Evolutionary conservation across 495 filamentous ascomycete species (phyloP), one percentile per base, ranked within the genome.

Genomic region (Penicillium mononematosum): DNA sequence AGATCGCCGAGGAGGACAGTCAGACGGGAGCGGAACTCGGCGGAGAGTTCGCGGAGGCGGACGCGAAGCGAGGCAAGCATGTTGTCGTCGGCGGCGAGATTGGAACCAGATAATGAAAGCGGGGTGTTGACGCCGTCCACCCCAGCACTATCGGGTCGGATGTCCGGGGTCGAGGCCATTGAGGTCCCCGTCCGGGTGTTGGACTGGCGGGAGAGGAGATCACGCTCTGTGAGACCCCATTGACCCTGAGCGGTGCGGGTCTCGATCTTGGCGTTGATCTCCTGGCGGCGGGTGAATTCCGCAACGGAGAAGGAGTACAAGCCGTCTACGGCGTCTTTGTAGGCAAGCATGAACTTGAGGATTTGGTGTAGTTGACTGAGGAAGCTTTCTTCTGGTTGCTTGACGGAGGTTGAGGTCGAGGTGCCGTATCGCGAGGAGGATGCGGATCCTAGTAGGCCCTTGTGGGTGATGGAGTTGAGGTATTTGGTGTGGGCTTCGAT

Each of bases 301-400:
- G 91, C 87, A 3, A 98, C 90, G 36, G 85, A 89, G 79, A 93
- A 96, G 31, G 87, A 89, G 77, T 98, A 98, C 5, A 99, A 81
- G 2, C 92, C 92, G 66, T 98, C 93, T 17, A 99, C 92, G 50
- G 83, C 89, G 68, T 96, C 93, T 64, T 90, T 88, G 77, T 96
- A 99, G 10, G 84, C 81, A 10, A 99, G 85, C 94, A 98, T 98
- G 45, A 86, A 86, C 62, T 95, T 93, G 19, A 99, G 81, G 29
- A 99, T 88, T 61, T 96, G 89, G 67, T 93, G 87, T 2, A 99
- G 82, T 68, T 97, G 94, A 54, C 83, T 80, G 68, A 96, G 89
- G 75, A 97, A 99, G 61, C 89, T 86, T 68, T 90, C 86, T 50
- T 89, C 85, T 57, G 86, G 85, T 49, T 82, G 78, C 50, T 75